phyloP scores from a whole-genome alignment of 2,329 filamentous ascomycete genomes.

The Lasiodiplodia theobromae region DNA sequence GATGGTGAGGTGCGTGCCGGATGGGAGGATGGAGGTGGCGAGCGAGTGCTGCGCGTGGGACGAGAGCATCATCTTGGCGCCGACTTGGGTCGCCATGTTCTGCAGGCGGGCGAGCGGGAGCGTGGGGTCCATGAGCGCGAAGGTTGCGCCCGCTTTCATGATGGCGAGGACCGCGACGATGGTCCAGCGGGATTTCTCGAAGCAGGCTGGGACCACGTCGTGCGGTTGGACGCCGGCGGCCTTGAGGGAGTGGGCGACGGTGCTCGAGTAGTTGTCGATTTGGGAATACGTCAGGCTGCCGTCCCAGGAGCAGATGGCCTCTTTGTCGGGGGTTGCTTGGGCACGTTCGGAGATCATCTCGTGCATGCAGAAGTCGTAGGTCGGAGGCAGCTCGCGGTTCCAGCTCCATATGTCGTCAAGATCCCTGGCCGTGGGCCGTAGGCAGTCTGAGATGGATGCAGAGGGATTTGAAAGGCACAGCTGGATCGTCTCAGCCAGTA shows the following conservation, averaged over 20 bases:
- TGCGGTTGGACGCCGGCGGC: conserved; percentile 38
- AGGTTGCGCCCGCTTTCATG: conserved; percentile 31
- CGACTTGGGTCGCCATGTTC: conserved; percentile 12
- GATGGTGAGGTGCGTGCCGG: conserved; percentile 34
- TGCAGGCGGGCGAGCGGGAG: conserved; percentile 18
- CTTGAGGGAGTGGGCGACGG: conserved; percentile 37
- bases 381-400: conserved; percentile 55
- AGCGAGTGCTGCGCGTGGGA: conserved; percentile 35
- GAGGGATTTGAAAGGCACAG: conserved; percentile 47
- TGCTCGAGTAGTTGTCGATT: conserved; percentile 27
- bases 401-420: conserved; percentile 57
- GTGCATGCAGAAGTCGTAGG: conserved; percentile 56
- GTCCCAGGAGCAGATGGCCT: conserved; percentile 37
- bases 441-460: conserved; percentile 42
- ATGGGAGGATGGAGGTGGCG: conserved; percentile 41
- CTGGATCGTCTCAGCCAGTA: conserved; percentile 47
- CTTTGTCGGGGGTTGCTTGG: conserved; percentile 42
- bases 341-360: conserved; percentile 54
- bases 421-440: conserved; percentile 49
- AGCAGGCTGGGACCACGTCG: conserved; percentile 36
- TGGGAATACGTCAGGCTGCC: conserved; percentile 25
- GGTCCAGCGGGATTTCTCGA: conserved; percentile 34
- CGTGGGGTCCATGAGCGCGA: conserved; percentile 22
- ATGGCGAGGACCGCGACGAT: conserved; percentile 34
- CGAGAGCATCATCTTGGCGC: conserved; percentile 7